phyloP scores from a whole-genome alignment of 179 eudicot species.

The Monotropa hypopitys region DNA sequence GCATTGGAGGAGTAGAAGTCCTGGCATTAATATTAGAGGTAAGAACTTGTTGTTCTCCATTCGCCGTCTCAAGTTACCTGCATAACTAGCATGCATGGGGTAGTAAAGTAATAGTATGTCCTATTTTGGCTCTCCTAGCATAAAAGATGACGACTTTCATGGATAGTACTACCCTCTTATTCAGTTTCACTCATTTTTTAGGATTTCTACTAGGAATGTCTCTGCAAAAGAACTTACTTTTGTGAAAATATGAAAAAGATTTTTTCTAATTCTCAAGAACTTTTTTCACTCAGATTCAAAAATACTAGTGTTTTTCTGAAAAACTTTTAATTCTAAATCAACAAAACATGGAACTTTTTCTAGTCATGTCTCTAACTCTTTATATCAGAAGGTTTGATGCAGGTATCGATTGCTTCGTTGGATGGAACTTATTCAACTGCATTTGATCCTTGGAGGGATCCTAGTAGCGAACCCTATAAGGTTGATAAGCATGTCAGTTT shows the following conservation, averaged over 20 bases:
- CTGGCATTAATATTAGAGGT: neutral
- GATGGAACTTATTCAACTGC: neutral
- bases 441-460: neutral
- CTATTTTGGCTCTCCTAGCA: neutral
- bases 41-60: neutral
- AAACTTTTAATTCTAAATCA: neutral
- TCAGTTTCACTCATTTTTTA: neutral
- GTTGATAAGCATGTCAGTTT: neutral
- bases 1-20: slow-evolving; percentile 19
- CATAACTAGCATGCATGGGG: neutral
- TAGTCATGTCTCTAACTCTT: neutral
- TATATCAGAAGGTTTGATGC: neutral
- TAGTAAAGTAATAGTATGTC: neutral
- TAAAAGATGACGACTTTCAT: neutral
- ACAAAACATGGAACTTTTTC: neutral
- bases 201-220: neutral
- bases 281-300: neutral
- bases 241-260: neutral
- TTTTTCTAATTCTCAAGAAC: neutral
- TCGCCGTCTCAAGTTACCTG: neutral
- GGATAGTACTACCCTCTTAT: neutral
- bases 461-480: neutral
- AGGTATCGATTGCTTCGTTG: neutral
- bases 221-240: neutral
- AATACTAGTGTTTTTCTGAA: neutral